Evolutionary conservation across 257 asterid genomes (phyloP), one percentile per base, ranked within the genome.

Genomic region (Misopates orontium): DNA sequence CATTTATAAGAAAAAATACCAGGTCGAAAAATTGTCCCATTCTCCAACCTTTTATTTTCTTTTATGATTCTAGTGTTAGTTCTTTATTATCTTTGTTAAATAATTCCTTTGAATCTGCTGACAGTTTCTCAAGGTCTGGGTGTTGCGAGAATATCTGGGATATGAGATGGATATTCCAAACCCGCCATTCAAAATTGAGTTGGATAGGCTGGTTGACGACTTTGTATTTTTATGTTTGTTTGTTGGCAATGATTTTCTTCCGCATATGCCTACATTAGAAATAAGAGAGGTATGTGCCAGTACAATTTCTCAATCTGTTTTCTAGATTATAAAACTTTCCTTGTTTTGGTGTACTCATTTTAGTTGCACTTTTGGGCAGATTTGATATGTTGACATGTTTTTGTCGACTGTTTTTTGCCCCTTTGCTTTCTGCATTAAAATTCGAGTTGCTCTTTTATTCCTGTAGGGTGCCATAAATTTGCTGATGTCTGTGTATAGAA

Each of bases 201-300:
- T 94, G 77, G 99, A 94, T 60, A 87, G 95, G 79, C 83, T 90
- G 77, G 88, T 94, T 85, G 99, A 94, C 76, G 99, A 94, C 74
- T 94, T 94, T 69, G 97, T 94, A 68, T 90, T 94, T 60, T 70
- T 88, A 68, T 94, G 97, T 64, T 88, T 94, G 71, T 94, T 94
- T 81, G 96, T 90, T 64, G 99, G 99, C 79, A 94, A 94, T 41
- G 99, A 94, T 80, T 94, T 94, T 77, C 97, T 94, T 75, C 99
- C 99, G 56, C 99, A 94, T 71, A 90, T 94, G 97, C 99, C 97
- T 64, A 93, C 97, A 10, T 71, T 94, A 52, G 96, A 94, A 74
- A 93, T 93, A 70, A 88, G 99, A 83, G 99, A 94, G 99, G 97
- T 91, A 83, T 69, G 66, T 62, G 58, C 72, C 41, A 56, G 60